Percentiles rank a stretch among this genome's conserved stretches.
Conservation (phyloP, 2,329 filamentous ascomycete species). For the Aureobasidium musti region DNA sequence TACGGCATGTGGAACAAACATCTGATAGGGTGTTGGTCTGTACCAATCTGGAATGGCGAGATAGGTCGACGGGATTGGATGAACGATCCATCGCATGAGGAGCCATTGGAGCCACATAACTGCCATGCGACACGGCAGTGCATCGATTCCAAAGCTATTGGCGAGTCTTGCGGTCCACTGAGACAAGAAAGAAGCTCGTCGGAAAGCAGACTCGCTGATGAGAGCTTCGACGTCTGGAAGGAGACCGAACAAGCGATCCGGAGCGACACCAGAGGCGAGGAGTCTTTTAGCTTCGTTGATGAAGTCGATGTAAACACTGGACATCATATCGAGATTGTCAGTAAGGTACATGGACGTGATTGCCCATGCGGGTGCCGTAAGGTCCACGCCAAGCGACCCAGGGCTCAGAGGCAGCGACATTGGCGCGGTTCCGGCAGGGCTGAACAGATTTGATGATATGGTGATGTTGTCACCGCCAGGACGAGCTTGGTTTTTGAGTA, state of each 20-base stretch:
- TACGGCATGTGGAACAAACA: conserved; percentile 63
- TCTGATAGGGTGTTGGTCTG: conserved; percentile 64
- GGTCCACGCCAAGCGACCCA: not conserved
- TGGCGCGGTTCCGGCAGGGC: not conserved
- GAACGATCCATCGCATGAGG: conserved; percentile 76
- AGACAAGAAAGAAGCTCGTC: not conserved
- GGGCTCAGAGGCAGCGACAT: not conserved
- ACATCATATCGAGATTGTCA: conserved; percentile 21
- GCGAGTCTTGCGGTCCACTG: conserved; percentile 25
- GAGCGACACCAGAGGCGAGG: not conserved
- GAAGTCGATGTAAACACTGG: conserved; percentile 14
- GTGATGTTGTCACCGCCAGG: conserved; percentile 4
- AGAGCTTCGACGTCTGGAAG: conserved; percentile 12
- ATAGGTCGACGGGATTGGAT: conserved; percentile 74
- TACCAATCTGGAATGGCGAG: conserved; percentile 72
- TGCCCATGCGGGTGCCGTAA: conserved; percentile 20
- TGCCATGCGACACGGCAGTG: conserved; percentile 16
- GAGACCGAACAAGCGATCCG: conserved; percentile 15
- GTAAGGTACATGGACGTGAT: conserved; percentile 12
- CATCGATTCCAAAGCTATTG: conserved; percentile 10
- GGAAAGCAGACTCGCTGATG: not conserved
- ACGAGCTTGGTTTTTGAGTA: not conserved
- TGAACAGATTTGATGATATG: conserved; percentile 21
- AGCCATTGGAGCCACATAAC: conserved; percentile 20
- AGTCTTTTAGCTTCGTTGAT: not conserved